Percentiles rank a stretch among this genome's conserved stretches.
These are phyloP conservation scores for Zygosaccharomyces pseudobailii DNA, from an alignment of 1,139 yeast species.

Conservation along the genomic window DNA sequence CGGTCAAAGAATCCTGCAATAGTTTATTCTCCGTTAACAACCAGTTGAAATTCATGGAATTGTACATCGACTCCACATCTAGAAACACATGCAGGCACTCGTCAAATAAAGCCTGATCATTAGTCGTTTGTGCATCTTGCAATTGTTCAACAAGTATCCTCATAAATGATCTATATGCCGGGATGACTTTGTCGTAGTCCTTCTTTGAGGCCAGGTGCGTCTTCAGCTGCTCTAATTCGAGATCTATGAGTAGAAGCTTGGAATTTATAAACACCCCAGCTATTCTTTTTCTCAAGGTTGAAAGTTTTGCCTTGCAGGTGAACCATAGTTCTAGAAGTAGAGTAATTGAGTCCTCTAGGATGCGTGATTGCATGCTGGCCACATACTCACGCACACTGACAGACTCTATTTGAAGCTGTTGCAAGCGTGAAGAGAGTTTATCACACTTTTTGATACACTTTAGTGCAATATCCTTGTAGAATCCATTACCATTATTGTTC, in stretches of 20 bases:
- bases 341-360: constrained; percentile 22
- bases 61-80: constrained; percentile 38
- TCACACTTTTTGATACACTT: constrained; percentile 26
- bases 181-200: constrained; percentile 17
- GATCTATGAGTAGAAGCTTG: constrained; percentile 25
- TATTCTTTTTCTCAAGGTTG: constrained; percentile 18
- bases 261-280: constrained; percentile 25
- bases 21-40: constrained; percentile 25
- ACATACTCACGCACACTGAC: constrained; percentile 16
- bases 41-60: constrained; percentile 35
- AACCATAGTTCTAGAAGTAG: constrained; percentile 27
- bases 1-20: constrained; percentile 20
- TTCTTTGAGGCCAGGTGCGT: constrained; percentile 8
- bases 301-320: constrained; percentile 18
- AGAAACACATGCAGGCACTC: constrained; percentile 35
- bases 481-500: constrained; percentile 5
- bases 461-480: constrained; percentile 24
- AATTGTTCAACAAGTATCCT: constrained; percentile 34
- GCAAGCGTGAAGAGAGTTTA: constrained; percentile 23
- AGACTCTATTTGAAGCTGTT: constrained; percentile 15
- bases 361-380: constrained; percentile 6
- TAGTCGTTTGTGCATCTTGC: constrained; percentile 29
- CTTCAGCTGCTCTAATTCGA: constrained; percentile 19
- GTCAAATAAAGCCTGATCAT: constrained; percentile 32
- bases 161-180: constrained; percentile 29